Percentiles rank a stretch among this genome's conserved stretches.
Evolutionary conservation across 148 eudicot species (phyloP).

Genomic region (Heliamphora exappendiculata): DNA sequence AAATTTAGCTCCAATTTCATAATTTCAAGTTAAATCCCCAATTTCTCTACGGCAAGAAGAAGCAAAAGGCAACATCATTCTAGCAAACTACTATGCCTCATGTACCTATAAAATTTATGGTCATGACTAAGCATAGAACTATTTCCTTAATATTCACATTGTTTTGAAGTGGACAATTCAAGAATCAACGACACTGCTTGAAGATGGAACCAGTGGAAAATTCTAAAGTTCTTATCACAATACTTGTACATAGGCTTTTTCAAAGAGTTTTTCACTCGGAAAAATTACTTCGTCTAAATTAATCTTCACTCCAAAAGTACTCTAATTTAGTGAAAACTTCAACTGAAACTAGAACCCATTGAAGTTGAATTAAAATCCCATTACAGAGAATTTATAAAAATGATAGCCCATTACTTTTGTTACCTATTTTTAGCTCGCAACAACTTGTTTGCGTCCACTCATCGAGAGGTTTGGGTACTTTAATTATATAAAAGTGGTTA

Average conservation of each 20-base stretch:
- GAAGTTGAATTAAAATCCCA: too few species aligned
- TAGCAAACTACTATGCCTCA: neutral
- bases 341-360: neutral
- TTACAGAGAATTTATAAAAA: too few species aligned
- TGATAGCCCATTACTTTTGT: neutral
- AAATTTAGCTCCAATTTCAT: too few species aligned
- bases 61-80: conserved; percentile 10
- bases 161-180: neutral
- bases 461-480: too few species aligned
- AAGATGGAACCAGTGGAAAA: neutral
- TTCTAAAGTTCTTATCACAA: neutral
- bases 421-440: neutral
- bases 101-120: neutral
- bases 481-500: too few species aligned
- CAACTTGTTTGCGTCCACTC: too few species aligned
- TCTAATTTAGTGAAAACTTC: neutral
- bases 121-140: neutral
- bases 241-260: neutral
- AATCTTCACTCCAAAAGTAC: neutral
- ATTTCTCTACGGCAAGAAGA: conserved; percentile 50
- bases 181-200: neutral
- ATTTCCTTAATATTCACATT: neutral
- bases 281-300: neutral
- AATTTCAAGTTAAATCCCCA: too few species aligned
- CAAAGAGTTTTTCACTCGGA: neutral